Base-by-base conservation (phyloP, 306 rosid species). In the Quercus aquifolioides region DNA sequence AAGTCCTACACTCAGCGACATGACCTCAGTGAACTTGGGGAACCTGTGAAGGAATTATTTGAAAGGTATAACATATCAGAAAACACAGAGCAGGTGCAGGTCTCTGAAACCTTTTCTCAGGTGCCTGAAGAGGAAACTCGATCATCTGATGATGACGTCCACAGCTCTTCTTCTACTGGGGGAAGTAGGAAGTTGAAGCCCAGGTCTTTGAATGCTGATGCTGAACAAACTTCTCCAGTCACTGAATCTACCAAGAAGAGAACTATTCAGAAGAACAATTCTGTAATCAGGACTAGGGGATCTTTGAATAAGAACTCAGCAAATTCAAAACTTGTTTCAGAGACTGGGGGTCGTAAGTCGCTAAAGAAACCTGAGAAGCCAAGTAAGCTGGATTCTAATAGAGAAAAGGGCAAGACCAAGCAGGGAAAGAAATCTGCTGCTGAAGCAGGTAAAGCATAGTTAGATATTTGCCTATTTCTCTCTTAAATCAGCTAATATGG, bases 111-210 rank as follows among this genome's bases (percentile, higher is more conserved):
- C 62, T 77, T 76, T 82, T 86, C 97, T 63, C 97, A 86, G 76
- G 86, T 85, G 35, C 93, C 88, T 41, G 92, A 91, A 55, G 87
- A 88, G 80, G 93, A 86, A 69, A 81, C 87, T 55, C 84, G 86
- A 60, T 91, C 97, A 74, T 88, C 94, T 55, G 97, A 88, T 80
- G 98, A 91, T 71, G 98, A 90, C 56, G 87, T 86, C 43, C 94
- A 76, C 73, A 87, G 87, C 86, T 81, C 89, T 63, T 78, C 90
- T 55, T 83, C 91, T 20, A 67, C 87, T 18, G 75, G 82, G 75
- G 88, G 73, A 58, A 55, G 80, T 76, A 82, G 79, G 77, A 87
- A 87, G 74, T 85, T 84, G 74, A 90, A 87, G 74, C 92, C 97
- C 4, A 88, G 87, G 80, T 81, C 83, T 51, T 79, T 80, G 59